These are phyloP conservation scores for Coprinopsis marcescibilis DNA, from an alignment of 768 basidiomycete genomes.

Conservation along the genomic window DNA sequence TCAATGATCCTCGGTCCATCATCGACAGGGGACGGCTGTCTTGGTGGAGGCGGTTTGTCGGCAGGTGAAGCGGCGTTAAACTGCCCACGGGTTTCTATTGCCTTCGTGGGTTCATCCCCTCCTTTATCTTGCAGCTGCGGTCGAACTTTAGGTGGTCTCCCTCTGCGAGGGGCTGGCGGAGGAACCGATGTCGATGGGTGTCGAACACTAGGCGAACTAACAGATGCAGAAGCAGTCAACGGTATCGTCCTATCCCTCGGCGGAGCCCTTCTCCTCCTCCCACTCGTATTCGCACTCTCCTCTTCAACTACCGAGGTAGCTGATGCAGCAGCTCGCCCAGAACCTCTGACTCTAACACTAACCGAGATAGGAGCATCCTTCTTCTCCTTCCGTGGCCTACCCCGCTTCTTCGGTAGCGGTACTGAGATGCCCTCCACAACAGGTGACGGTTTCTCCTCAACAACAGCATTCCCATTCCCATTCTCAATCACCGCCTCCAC, in stretches of 20 bases:
- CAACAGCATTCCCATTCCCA: neutral
- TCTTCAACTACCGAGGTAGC: neutral
- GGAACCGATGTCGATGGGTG: neutral
- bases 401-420: neutral
- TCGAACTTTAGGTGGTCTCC: no score
- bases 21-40: neutral
- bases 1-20: conserved; percentile 7
- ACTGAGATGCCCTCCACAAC: neutral
- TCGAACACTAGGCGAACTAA: neutral
- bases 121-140: no score
- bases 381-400: conserved; percentile 1
- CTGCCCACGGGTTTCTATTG: no score
- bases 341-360: neutral
- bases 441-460: neutral
- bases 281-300: neutral
- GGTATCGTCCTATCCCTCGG: neutral
- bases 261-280: neutral
- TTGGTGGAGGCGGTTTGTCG: neutral
- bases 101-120: no score
- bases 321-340: neutral
- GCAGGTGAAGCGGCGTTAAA: neutral
- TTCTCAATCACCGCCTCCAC: neutral
- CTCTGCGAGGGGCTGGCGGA: neutral
- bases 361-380: neutral
- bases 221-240: neutral